Conservation (phyloP, 2,329 filamentous ascomycete genomes). For the Stachybotrys elegans region DNA sequence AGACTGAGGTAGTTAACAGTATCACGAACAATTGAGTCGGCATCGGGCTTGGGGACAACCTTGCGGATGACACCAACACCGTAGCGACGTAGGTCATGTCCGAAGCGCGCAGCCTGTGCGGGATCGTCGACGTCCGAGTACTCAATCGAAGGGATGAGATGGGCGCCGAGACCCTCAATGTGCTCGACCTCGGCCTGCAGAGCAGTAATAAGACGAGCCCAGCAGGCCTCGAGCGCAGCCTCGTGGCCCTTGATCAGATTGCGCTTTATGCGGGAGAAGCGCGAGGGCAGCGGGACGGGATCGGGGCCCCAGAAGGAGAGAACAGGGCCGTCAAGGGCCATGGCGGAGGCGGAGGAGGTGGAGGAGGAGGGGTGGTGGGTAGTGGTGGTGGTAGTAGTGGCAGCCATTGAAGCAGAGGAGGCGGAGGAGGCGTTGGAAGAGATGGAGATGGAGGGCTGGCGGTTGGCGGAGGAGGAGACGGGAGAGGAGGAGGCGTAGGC, state of each 20-base stretch:
- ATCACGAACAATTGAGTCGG: constrained; percentile 53
- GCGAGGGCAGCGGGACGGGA: constrained; percentile 52
- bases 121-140: constrained; percentile 44
- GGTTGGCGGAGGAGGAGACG: not conserved
- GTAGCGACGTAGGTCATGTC: constrained; percentile 51
- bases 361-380: constrained; percentile 3
- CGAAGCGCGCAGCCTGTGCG: constrained; percentile 49
- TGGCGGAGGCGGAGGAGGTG: constrained; percentile 8
- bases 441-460: not conserved
- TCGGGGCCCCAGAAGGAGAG: constrained; percentile 54
- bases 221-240: constrained; percentile 46
- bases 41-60: constrained; percentile 53
- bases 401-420: not conserved
- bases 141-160: constrained; percentile 52
- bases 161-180: constrained; percentile 44
- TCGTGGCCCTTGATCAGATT: constrained; percentile 51
- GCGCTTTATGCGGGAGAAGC: constrained; percentile 53
- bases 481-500: constrained; percentile 5
- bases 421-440: not conserved
- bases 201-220: constrained; percentile 47
- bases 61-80: constrained; percentile 62
- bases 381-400: not conserved
- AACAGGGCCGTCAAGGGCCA: constrained; percentile 42
- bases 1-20: constrained; percentile 48
- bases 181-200: constrained; percentile 47